Conservation (phyloP, 495 filamentous ascomycete species). For the Hypoxylon trugodes region DNA sequence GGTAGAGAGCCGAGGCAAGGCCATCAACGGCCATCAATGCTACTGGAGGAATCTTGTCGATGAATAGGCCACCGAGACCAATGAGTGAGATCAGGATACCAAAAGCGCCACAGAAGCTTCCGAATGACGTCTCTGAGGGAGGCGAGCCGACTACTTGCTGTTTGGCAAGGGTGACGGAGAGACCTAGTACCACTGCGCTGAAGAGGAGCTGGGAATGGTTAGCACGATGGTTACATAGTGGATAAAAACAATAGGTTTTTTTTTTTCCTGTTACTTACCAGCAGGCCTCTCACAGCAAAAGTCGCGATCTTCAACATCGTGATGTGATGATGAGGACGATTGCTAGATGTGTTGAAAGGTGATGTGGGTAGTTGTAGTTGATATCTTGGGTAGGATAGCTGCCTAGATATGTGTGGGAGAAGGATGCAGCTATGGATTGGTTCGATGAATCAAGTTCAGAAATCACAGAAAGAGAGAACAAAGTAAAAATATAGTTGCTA, state of each 20-base stretch:
- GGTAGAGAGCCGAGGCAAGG: conserved; percentile 52
- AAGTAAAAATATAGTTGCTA: neutral
- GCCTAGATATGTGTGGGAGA: neutral
- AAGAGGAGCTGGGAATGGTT: conserved; percentile 51
- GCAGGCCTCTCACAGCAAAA: conserved; percentile 18
- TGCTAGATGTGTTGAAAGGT: no score
- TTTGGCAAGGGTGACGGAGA: conserved; percentile 57
- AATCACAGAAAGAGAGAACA: neutral
- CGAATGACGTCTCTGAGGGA: conserved; percentile 55
- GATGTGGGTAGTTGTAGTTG: neutral
- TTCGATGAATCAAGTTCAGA: neutral
- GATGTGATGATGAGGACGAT: neutral
- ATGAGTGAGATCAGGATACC: conserved; percentile 54
- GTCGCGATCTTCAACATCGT: conserved; percentile 30
- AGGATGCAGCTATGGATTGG: neutral
- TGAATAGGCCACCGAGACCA: conserved; percentile 50
- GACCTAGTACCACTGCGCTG: conserved; percentile 54
- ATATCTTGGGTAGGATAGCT: neutral
- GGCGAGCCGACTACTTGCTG: conserved; percentile 49
- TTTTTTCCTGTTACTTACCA: conserved; percentile 21
- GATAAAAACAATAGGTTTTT: no score
- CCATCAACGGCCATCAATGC: conserved; percentile 55
- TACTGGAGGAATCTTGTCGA: conserved; percentile 50
- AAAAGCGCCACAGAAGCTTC: conserved; percentile 58
- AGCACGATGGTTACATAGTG: conserved; percentile 4